Conservation (phyloP, 257 asterid genomes). For the Plantago elongata region DNA sequence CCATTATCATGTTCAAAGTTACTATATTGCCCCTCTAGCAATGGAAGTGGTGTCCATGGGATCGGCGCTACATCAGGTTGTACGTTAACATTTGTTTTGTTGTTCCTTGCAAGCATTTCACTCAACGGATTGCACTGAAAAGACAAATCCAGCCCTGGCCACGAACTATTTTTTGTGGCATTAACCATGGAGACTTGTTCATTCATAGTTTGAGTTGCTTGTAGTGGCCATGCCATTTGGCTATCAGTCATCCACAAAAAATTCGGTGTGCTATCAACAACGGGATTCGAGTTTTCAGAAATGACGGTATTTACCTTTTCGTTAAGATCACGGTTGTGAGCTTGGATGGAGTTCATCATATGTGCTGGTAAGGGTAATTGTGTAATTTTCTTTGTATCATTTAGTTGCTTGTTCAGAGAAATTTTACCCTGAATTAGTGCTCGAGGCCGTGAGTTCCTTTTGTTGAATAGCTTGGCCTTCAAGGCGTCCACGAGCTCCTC, state of each 20-base stretch:
- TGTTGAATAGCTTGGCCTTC: conserved; percentile 52
- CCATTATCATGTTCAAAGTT: conserved; percentile 25
- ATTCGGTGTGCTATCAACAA: conserved; percentile 17
- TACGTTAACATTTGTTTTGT: conserved; percentile 27
- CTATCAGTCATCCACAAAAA: conserved; percentile 24
- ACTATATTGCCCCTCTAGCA: conserved; percentile 42
- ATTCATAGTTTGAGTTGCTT: conserved; percentile 22
- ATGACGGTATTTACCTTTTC: not conserved
- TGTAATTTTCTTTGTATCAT: not conserved
- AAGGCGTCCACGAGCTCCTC: conserved; percentile 62
- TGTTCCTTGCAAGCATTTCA: conserved; percentile 29
- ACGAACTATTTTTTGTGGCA: conserved; percentile 23
- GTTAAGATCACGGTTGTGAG: not conserved
- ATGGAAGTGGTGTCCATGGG: conserved; percentile 30
- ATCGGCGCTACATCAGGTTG: conserved; percentile 27
- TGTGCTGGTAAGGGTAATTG: not conserved
- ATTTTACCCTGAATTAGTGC: conserved; percentile 21
- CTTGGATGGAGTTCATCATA: not conserved
- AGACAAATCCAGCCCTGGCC: conserved; percentile 35
- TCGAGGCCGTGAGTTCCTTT: conserved; percentile 16
- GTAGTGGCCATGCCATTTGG: conserved; percentile 23
- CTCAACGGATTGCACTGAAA: conserved; percentile 35
- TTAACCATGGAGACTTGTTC: conserved; percentile 22
- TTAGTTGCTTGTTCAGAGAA: conserved; percentile 10
- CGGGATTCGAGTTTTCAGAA: not conserved